phyloP scores from a whole-genome alignment of 257 asterid genomes.

The Osmanthus fragrans region DNA sequence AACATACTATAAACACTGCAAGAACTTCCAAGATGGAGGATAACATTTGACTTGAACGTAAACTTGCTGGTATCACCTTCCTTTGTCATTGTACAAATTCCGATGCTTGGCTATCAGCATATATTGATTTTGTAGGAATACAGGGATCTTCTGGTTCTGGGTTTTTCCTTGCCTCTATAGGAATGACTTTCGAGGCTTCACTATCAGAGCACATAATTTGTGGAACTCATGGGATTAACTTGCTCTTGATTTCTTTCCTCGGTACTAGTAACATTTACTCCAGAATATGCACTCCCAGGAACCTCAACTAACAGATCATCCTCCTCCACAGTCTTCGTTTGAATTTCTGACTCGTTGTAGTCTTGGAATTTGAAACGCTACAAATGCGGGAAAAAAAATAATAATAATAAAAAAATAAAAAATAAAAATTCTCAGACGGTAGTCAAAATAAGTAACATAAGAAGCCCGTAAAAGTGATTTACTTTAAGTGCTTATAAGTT shows the following conservation, averaged over 20 bases:
- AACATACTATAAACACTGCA: neutral
- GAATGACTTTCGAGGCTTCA: conserved; percentile 15
- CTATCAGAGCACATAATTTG: conserved; percentile 1
- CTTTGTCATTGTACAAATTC: conserved; percentile 12
- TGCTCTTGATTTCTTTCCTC: conserved; percentile 23
- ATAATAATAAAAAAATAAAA: too few relatives aligned
- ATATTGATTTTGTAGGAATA: conserved; percentile 13
- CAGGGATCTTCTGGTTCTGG: conserved; percentile 17
- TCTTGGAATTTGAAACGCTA: conserved; percentile 32
- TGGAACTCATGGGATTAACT: conserved; percentile 10
- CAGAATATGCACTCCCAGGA: conserved; percentile 94
- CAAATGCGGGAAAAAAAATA: neutral
- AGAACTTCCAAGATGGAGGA: neutral
- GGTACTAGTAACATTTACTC: conserved; percentile 24
- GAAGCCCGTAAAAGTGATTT: neutral
- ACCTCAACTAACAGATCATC: conserved; percentile 70
- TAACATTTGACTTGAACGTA: neutral
- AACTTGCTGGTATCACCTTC: neutral
- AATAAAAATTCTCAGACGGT: too few relatives aligned
- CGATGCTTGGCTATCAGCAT: conserved; percentile 11
- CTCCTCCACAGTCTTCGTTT: conserved; percentile 30
- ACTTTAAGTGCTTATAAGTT: too few relatives aligned
- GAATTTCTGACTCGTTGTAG: conserved; percentile 20
- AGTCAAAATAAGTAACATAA: neutral
- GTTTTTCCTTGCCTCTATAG: neutral